Evolutionary conservation across 257 asterid genomes (phyloP), one percentile per base, ranked within the genome.

Genomic region (Fraxinus pennsylvanica): DNA sequence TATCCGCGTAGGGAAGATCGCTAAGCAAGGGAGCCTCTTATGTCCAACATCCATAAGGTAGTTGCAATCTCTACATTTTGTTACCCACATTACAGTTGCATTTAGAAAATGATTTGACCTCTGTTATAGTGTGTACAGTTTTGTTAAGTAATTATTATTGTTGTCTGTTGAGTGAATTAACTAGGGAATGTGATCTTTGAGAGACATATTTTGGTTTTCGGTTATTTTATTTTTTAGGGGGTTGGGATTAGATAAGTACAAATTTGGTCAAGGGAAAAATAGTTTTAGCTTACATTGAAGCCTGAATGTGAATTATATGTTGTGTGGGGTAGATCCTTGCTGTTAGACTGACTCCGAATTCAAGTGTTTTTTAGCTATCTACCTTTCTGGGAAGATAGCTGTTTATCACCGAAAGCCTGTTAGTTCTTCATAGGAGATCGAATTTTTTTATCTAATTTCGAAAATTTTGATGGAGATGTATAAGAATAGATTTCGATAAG

Each of bases 41-140:
- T 89, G 91, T 80, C 98, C 98, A 68, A 88, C 98, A 68, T 68
- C 92, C 72, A 77, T 81, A 76, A 94, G 98, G 98, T 94, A 85
- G 82, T 87, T 76, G 77, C 81, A 69, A 9, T 67, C 29, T 5
- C 72, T 33, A 9, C 76, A 43, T 43, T 63, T n/a, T 81, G 29
- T 74, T 41, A 38, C 66, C 50, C 63, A 50, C 68, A 43, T 54
- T 72, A 45, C 59, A 59, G 74, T 72, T 68, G 71, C 6, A 21
- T 50, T 30, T 54, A 41, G 78, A 76, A 29, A 73, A 50, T 70
- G 4, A 17, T 65, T 73, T 74, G 68, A 54, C 36, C 54, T 63
- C n/a, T 17, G 72, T 21, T 65, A 7, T 33, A 9, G 25, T 72
- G 61, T 29, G 19, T 63, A 27, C 33, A 27, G 15, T 63, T 9